A percentile compares a stretch with the other conserved stretches of the same genome.
phyloP scores from a whole-genome alignment of 129 eudicot species.

The Gnaphalium uliginosum region DNA sequence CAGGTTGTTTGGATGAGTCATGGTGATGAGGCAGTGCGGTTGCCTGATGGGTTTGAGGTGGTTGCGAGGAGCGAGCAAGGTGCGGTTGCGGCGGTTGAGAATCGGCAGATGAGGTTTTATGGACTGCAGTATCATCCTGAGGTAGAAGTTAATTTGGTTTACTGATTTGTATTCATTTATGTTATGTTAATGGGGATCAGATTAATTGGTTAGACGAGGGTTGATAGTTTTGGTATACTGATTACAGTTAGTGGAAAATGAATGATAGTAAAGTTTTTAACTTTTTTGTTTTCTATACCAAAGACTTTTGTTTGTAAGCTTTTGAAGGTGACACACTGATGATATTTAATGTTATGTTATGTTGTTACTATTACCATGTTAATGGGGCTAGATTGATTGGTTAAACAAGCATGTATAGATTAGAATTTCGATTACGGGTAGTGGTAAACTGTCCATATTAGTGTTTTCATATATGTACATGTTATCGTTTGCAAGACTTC shows the following conservation, averaged over 20 bases:
- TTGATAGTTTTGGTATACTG: neutral
- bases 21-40: conserved; percentile 67
- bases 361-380: too few relatives aligned
- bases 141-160: conserved; percentile 35
- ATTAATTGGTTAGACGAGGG: too few relatives aligned
- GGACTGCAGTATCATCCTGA: conserved; percentile 93
- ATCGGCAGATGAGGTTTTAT: conserved; percentile 51
- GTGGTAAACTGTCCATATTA: too few relatives aligned
- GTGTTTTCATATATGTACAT: too few relatives aligned
- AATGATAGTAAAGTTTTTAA: neutral
- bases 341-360: too few relatives aligned
- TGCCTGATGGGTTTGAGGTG: conserved; percentile 72
- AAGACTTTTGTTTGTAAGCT: too few relatives aligned
- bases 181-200: neutral
- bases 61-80: conserved; percentile 75
- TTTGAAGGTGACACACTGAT: neutral
- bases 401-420: too few relatives aligned
- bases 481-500: too few relatives aligned
- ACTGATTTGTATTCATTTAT: neutral
- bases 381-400: too few relatives aligned
- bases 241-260: neutral
- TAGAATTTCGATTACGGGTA: too few relatives aligned
- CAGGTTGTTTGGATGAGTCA: conserved; percentile 92
- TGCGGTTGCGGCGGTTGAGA: conserved; percentile 67
- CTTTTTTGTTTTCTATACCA: too few relatives aligned